These are phyloP conservation scores for Haplographium delicatum DNA, from an alignment of 495 filamentous ascomycete species.

Conservation along the genomic window DNA sequence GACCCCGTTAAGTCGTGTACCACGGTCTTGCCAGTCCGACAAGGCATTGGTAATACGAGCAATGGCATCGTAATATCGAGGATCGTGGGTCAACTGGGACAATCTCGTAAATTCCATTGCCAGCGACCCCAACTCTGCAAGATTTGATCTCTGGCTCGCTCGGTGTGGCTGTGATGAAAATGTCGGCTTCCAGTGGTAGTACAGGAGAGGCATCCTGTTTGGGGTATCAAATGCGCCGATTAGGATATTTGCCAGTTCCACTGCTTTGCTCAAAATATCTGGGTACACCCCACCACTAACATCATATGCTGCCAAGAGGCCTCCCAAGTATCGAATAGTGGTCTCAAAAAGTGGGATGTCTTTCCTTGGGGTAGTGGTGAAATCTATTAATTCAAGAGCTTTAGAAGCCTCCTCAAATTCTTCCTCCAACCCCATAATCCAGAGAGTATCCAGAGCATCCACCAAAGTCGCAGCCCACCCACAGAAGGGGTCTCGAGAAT, in stretches of 20 bases:
- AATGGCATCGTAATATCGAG: slow-evolving; percentile 92
- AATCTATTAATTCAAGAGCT: slow-evolving; percentile 77
- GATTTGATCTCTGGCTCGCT: slow-evolving; percentile 54
- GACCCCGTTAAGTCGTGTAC: slow-evolving; percentile 72
- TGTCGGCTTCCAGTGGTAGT: slow-evolving; percentile 75
- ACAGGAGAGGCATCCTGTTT: slow-evolving; percentile 88
- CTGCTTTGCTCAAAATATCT: slow-evolving; percentile 76
- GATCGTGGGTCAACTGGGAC: slow-evolving; percentile 80
- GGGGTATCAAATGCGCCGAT: slow-evolving; percentile 95
- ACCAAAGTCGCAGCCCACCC: slow-evolving; percentile 95
- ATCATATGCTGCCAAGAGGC: slow-evolving; percentile 78
- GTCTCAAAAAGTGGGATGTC: slow-evolving; percentile 83
- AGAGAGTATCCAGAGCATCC: slow-evolving; percentile 88
- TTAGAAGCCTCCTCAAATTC: slow-evolving; percentile 86
- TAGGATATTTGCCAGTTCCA: slow-evolving; percentile 81
- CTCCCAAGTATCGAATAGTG: slow-evolving; percentile 82
- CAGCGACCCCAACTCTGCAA: slow-evolving; percentile 86
- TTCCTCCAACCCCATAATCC: slow-evolving; percentile 88
- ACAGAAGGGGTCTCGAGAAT: slow-evolving; percentile 71
- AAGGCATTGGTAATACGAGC: slow-evolving; percentile 87
- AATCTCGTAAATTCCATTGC: slow-evolving; percentile 94
- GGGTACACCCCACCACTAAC: slow-evolving; percentile 64
- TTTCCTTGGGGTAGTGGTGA: slow-evolving; percentile 62
- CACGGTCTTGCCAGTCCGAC: slow-evolving; percentile 66
- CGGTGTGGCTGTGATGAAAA: slow-evolving; percentile 60